Percentiles rank a stretch among this genome's conserved stretches.
These are phyloP conservation scores for Leccinum barrowsii DNA, from an alignment of 768 basidiomycete species.

Conservation along the genomic window DNA sequence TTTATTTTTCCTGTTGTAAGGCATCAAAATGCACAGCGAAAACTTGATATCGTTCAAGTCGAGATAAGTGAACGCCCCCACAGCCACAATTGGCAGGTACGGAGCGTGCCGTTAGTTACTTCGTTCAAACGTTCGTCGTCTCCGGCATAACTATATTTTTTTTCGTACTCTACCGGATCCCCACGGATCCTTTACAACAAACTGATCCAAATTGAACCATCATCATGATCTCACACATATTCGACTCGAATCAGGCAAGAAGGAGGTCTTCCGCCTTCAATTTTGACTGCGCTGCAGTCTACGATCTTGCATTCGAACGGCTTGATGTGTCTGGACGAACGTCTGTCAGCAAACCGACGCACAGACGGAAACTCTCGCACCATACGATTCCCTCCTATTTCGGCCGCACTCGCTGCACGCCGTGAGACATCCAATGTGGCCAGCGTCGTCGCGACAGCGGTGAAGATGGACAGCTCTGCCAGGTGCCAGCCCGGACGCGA, in stretches of 20 bases:
- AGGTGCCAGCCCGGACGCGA: constrained; percentile 5
- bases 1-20: constrained; percentile 16
- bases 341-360: neutral
- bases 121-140: neutral
- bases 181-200: no score
- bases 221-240: no score
- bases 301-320: neutral
- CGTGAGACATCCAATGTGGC: constrained; percentile 3
- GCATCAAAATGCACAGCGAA: constrained; percentile 15
- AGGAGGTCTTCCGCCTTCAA: neutral
- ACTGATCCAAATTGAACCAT: no score
- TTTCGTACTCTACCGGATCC: no score
- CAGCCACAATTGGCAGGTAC: neutral
- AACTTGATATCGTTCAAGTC: neutral
- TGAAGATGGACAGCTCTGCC: constrained; percentile 8
- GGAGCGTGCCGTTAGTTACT: neutral
- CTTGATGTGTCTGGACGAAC: neutral
- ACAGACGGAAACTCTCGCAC: neutral
- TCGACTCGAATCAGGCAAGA: neutral
- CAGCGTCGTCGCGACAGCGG: neutral
- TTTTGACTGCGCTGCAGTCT: neutral
- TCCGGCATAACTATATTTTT: neutral
- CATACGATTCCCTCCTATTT: neutral
- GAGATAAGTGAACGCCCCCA: neutral
- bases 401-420: constrained; percentile 1